Evolutionary conservation across 345 rosid genomes (phyloP), one percentile per base, ranked within the genome.

Genomic region (Camelina laxa): DNA sequence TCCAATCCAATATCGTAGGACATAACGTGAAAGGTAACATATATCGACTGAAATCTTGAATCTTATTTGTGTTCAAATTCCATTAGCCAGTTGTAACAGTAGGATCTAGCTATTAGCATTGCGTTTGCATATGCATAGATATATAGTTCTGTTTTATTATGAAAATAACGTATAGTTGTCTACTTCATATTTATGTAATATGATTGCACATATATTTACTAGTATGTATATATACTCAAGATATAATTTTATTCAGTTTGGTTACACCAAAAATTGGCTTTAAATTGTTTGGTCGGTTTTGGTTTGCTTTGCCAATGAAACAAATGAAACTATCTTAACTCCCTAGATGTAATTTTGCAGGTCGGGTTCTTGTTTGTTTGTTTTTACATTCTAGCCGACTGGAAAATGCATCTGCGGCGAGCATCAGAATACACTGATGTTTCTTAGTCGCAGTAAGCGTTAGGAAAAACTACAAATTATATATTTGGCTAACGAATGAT

Each of bases 11-110:
- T 19, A 20, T 53, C 57, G 16, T 21, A 9, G 33, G 33, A 55
- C 70, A 20, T 44, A 33, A 76, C 17, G 24, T 62, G 42, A 51
- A 62, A 54, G 65, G 79, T 33, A 27, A 27, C 30, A 27, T 27
- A 27, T 27, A 27, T 27, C 31, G 9, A 47, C 59, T 11, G 12
- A 58, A 22, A 66, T 66, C 35, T 30, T 14, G 31, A 36, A 49
- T 48, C 22, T 36, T 48, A 57, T 6, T 22, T 33, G 10, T 63
- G 9, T 74, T 64, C 39, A 27, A n/a, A 45, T 21, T 64, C n/a
- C 42, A 13, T 33, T 59, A 20, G 33, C 36, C 44, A 8, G n/a
- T 36, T 30, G 38, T 64, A n/a, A 27, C 42, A 9, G 24, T 64
- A 33, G 58, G 48, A 67, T 68, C 20, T 17, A 42, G 21, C 35